These are phyloP conservation scores for Euphorbia lathyris DNA, from an alignment of 345 rosid species.

Conservation along the genomic window DNA sequence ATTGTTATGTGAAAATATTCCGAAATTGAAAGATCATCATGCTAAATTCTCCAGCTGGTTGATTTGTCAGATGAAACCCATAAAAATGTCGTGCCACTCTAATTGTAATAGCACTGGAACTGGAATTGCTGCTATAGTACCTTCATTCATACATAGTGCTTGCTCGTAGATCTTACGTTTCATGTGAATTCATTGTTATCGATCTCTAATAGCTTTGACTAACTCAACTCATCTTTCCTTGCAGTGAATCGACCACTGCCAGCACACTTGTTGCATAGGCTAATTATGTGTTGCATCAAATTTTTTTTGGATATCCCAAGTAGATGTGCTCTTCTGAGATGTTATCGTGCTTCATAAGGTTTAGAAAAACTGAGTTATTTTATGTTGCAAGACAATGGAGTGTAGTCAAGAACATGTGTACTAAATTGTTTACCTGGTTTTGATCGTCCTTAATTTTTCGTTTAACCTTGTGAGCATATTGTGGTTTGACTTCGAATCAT, in stretches of 20 bases:
- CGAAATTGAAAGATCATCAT: no score
- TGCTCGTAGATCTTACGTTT: not conserved
- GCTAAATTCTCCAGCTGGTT: no score
- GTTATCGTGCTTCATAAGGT: not conserved
- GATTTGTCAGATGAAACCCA: no score
- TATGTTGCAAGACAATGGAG: not conserved
- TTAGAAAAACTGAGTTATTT: slow-evolving; percentile 3
- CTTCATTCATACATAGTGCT: not conserved
- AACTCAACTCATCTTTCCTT: slow-evolving; percentile 5
- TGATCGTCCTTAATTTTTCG: not conserved
- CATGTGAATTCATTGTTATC: not conserved
- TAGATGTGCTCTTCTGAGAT: slow-evolving; percentile 8
- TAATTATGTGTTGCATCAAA: slow-evolving; percentile 6
- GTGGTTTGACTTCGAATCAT: slow-evolving; percentile 6
- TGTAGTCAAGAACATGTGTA: slow-evolving; percentile 5
- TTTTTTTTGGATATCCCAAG: slow-evolving; percentile 5
- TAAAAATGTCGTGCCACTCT: no score
- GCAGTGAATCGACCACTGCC: slow-evolving; percentile 70
- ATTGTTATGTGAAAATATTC: no score
- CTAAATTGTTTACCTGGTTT: not conserved
- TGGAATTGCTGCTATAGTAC: not conserved
- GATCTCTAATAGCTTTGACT: not conserved
- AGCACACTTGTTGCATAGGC: slow-evolving; percentile 63
- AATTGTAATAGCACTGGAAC: no score
- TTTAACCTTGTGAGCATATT: not conserved